These are phyloP conservation scores for Trapa incisa DNA, from an alignment of 345 rosid genomes.

Conservation along the genomic window DNA sequence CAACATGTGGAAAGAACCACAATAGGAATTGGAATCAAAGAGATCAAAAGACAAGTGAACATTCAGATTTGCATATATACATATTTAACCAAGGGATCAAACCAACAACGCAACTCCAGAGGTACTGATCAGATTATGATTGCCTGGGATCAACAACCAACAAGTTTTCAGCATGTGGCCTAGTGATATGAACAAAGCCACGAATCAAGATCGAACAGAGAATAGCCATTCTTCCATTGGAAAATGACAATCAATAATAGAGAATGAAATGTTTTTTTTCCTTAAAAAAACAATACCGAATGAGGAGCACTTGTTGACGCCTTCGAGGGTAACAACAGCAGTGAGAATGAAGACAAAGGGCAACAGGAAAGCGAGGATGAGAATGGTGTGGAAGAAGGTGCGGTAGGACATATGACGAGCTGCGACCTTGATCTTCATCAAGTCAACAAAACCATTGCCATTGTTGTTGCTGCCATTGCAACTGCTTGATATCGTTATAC, in stretches of 20 bases:
- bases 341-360: constrained; percentile 98
- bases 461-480: constrained; percentile 2
- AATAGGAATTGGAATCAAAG: no score
- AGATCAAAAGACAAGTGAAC: no score
- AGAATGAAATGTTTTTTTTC: neutral
- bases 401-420: constrained; percentile 98
- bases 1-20: no score
- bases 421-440: constrained; percentile 99
- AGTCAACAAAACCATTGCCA: constrained; percentile 94
- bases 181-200: no score
- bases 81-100: no score
- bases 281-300: constrained; percentile 35
- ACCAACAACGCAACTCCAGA: no score
- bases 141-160: no score
- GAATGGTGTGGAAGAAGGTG: constrained; percentile 89
- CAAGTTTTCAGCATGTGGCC: no score
- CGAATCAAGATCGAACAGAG: no score
- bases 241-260: neutral
- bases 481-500: constrained; percentile 96
- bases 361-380: constrained; percentile 92
- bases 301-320: constrained; percentile 99
- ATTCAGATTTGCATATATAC: no score
- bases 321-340: constrained; percentile 98
- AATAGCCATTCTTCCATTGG: no score
- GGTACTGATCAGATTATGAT: no score